phyloP scores from a whole-genome alignment of 805 yeast genomes.

The Yamadazyma takamatsuzukensis region DNA sequence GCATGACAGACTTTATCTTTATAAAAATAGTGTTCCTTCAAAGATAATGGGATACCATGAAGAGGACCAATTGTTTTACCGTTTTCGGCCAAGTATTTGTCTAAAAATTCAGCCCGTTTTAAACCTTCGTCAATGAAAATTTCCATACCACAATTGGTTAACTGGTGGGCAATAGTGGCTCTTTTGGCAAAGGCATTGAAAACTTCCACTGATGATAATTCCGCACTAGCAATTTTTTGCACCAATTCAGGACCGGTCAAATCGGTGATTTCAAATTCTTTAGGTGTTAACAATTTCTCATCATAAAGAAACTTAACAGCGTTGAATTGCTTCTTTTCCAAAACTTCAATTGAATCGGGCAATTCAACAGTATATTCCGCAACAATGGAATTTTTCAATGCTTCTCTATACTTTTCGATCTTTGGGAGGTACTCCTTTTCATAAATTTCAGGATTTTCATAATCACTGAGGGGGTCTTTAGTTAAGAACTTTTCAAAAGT shows the following conservation, averaged over 20 bases:
- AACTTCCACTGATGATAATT: conserved; percentile 33
- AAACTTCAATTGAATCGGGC: conserved; percentile 29
- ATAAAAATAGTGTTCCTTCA: conserved; percentile 47
- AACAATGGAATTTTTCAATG: conserved; percentile 22
- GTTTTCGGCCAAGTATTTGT: conserved; percentile 41
- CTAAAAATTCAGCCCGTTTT: conserved; percentile 51
- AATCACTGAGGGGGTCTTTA: conserved; percentile 11
- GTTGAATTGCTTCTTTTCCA: conserved; percentile 30
- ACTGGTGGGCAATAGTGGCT: conserved; percentile 42
- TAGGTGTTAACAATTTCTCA: conserved; percentile 28
- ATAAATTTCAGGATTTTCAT: conserved; percentile 40
- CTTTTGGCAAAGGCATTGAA: conserved; percentile 41
- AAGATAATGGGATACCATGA: conserved; percentile 63
- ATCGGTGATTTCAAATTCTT: conserved; percentile 38
- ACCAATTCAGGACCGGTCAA: conserved; percentile 26
- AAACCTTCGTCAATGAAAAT: conserved; percentile 58
- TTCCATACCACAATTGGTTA: conserved; percentile 41
- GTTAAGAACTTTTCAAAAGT: conserved; percentile 10
- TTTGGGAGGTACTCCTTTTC: conserved; percentile 40
- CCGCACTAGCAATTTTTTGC: conserved; percentile 28
- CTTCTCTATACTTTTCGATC: conserved; percentile 29
- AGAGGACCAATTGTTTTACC: conserved; percentile 57
- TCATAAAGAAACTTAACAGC: conserved; percentile 33
- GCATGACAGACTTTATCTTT: conserved; percentile 36
- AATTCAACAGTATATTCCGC: conserved; percentile 27